Evolutionary conservation across 148 eudicot genomes (phyloP).

Genomic region (Fagopyrum homotropicum): DNA sequence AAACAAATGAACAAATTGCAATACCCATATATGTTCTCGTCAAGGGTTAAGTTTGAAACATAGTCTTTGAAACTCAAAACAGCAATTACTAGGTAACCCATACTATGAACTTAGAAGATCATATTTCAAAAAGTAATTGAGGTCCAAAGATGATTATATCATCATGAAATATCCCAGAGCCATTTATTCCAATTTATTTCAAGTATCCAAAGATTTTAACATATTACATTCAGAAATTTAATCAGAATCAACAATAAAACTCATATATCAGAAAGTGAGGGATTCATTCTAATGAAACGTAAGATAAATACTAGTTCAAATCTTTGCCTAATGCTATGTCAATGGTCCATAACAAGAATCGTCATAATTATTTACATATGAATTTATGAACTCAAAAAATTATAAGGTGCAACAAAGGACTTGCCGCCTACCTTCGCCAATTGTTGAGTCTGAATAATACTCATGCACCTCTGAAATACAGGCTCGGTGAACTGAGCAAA

Average conservation of each 20-base stretch:
- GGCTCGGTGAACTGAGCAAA: conserved; percentile 92
- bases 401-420: neutral
- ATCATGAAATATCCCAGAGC: neutral
- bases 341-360: neutral
- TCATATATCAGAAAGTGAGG: neutral
- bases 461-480: conserved; percentile 91
- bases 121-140: neutral
- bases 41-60: neutral
- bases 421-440: conserved; percentile 62
- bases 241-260: neutral
- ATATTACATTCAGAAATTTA: neutral
- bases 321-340: neutral
- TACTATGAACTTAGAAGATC: neutral
- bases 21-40: too few species aligned
- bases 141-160: neutral
- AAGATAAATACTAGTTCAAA: neutral
- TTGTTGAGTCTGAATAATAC: conserved; percentile 81
- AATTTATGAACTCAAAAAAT: conserved; percentile 1
- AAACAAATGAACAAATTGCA: neutral
- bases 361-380: neutral
- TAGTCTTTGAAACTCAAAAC: neutral
- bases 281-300: too few species aligned
- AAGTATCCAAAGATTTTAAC: neutral
- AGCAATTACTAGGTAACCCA: neutral
- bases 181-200: neutral